Evolutionary conservation across 1,284 basidiomycete genomes (phyloP), one percentile per base, ranked within the genome.

Genomic region (Ceratobasidium papillatum): DNA sequence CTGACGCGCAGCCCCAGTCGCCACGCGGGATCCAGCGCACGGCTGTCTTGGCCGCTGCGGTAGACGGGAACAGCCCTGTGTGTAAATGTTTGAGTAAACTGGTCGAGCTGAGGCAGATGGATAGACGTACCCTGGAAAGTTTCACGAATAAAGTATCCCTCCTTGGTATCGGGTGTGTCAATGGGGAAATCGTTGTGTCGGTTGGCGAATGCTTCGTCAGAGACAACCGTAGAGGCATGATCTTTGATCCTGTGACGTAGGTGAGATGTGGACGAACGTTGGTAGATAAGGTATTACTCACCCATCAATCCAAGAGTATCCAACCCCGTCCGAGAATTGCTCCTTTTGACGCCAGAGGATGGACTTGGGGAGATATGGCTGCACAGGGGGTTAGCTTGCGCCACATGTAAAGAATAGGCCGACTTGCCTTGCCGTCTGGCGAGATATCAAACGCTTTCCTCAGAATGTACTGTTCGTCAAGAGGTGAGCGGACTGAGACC

Each of bases 331-430:
- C 12, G 95, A 98, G 86, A 99, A 99, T 81, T 99, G 96, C 84
- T 99, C 98, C 84, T 99, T 99, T 83, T 99, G 98, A 77, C 98
- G 89, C 98, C 98, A 99, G 51, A 99, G 88, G 79, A 99, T 99
- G 43, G 92, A 94, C 76, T 89, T 89, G 25, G 98, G 98, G 71
- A 99, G 89, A 85, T 99, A 99, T 3, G 96, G 91, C 91, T 97
- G 56, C 77, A 75, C 74, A 83, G 82, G 9, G 77, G 83, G 83
- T n/a, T 82, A 82, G 77, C 38, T 82, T 81, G 7, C 1, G 32
- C 30, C 27, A 56, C 1, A 49, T 9, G 27, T 5, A 27, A 68
- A 7, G 19, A 41, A 27, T n/a, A n/a, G n/a, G n/a, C 36, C 11
- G 78, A 59, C 77, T 63, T 78, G 91, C 91, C 85, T 94, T 95